A percentile compares a stretch with the other conserved stretches of the same genome.
phyloP scores from a whole-genome alignment of 345 rosid genomes.

The Isatis tinctoria region DNA sequence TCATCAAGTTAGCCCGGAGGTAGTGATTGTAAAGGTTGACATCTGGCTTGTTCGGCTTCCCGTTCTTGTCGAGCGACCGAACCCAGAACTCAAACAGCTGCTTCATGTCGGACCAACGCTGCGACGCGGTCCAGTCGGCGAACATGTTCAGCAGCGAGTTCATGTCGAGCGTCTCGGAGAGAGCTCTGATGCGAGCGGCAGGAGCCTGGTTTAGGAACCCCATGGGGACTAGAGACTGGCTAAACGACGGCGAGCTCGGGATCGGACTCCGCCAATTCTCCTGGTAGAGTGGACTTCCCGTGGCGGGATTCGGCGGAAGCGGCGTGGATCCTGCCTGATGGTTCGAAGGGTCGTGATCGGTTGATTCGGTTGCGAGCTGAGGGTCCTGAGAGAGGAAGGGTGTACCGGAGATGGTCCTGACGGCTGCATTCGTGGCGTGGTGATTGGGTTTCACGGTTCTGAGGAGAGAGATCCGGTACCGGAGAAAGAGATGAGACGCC shows the following conservation, averaged over 20 bases:
- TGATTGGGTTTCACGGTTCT: conserved; percentile 35
- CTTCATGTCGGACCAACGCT: conserved; percentile 75
- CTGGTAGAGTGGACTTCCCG: conserved; percentile 80
- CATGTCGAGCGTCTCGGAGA: conserved; percentile 45
- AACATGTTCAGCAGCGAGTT: conserved; percentile 50
- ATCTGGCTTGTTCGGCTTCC: conserved; percentile 83
- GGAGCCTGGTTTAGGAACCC: conserved; percentile 38
- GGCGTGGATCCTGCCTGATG: conserved; percentile 30
- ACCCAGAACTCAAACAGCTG: conserved; percentile 79
- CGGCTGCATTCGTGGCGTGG: background rate
- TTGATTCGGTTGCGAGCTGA: conserved; percentile 53
- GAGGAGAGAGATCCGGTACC: conserved; percentile 40
- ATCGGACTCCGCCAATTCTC: conserved; percentile 79
- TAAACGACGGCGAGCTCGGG: conserved; percentile 21
- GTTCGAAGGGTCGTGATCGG: conserved; percentile 4
- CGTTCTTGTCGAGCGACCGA: conserved; percentile 63
- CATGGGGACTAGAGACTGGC: conserved; percentile 45
- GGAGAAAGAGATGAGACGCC: conserved; percentile 51
- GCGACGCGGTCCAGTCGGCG: conserved; percentile 76
- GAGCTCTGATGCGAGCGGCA: conserved; percentile 37
- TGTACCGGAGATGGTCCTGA: conserved; percentile 56
- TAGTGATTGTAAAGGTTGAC: conserved; percentile 71
- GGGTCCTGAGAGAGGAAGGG: conserved; percentile 65
- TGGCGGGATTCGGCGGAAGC: conserved; percentile 85
- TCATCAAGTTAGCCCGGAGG: conserved; percentile 77